Base-by-base conservation (phyloP, 257 asterid genomes). In the Forsythia suspensa region DNA sequence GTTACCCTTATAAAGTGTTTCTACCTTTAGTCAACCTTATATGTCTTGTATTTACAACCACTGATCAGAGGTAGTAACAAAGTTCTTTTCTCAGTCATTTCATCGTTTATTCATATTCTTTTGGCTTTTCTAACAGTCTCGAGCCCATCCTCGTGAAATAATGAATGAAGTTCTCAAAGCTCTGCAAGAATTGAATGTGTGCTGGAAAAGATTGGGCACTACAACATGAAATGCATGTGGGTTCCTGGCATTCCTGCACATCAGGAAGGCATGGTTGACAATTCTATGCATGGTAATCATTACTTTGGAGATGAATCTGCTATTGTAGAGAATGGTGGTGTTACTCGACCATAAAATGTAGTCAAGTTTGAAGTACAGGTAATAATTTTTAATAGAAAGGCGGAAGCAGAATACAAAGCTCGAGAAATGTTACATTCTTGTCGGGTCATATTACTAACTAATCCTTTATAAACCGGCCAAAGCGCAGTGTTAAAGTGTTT, bases 341-440 rank as follows among this genome's bases (percentile, higher is more conserved):
- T 70, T 80, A 24, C 69, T 59, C 82, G 76, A 86, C 80, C 83
- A 12, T 84, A 85, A 51, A 87, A 85, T 80, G 91, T 92, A 34
- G 88, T 96, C 86, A 96, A 96, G 82, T 96, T 96, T 82, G 99
- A 96, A 85, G 92, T 96, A 78, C 99, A 94, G 98, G 99, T 92
- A 88, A 76, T 21, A 9, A 40, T 72, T 48, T 71, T 20, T 16
- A 39, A 36, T 34, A 2, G 61, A 73, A 44, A 65, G 4, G 13
- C 34, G 34, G 34, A 29, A 29, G 34, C 34, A 29, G 34, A 29
- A 29, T 29, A 29, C 34, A 29, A 29, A 29, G 34, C 34, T 29
- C 2, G 34, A 29, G 34, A 29, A 29, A 29, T 29, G 34, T 29
- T 36, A n/a, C 48, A 24, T 51, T 46, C 38, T 15, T 21, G 6